Evolutionary conservation across 805 yeast genomes (phyloP).

Genomic region (Candida verbasci): DNA sequence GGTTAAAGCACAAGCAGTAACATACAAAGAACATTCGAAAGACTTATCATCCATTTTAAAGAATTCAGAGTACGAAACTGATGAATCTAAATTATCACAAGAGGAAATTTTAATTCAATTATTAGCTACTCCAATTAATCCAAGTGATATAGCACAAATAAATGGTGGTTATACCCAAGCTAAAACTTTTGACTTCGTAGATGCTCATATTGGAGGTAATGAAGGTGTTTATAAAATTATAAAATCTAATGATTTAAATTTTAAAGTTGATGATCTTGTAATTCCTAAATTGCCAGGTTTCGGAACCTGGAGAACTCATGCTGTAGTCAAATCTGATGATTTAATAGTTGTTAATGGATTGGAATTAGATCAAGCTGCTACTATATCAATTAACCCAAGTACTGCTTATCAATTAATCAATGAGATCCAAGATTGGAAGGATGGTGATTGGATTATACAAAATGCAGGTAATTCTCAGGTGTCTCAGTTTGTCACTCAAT

Average conservation of each 20-base stretch:
- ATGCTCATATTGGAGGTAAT: conserved; percentile 85
- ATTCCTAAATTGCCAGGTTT: conserved; percentile 69
- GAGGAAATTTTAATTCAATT: conserved; percentile 57
- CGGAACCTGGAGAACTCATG: conserved; percentile 83
- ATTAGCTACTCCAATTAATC: conserved; percentile 82
- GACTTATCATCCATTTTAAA: conserved; percentile 17
- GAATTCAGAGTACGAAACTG: conserved; percentile 19
- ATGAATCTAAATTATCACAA: conserved; percentile 15
- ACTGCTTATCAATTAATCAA: conserved; percentile 84
- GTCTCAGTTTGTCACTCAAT: conserved; percentile 24
- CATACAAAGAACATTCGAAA: conserved; percentile 17
- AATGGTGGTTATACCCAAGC: conserved; percentile 83
- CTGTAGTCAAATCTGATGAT: conserved; percentile 42
- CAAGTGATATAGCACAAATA: conserved; percentile 82
- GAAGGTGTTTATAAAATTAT: conserved; percentile 89
- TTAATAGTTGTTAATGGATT: conserved; percentile 17
- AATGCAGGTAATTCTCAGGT: conserved; percentile 35
- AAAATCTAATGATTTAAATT: conserved; percentile 51
- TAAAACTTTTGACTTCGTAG: conserved; percentile 55
- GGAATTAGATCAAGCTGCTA: conserved; percentile 64
- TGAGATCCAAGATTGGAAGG: conserved; percentile 34
- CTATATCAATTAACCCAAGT: conserved; percentile 82
- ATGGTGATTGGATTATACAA: conserved; percentile 24
- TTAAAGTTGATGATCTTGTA: conserved; percentile 78
- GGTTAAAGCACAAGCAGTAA: conserved; percentile 26